Conservation (phyloP, 148 eudicot species). For the Amaranthus cruentus region DNA sequence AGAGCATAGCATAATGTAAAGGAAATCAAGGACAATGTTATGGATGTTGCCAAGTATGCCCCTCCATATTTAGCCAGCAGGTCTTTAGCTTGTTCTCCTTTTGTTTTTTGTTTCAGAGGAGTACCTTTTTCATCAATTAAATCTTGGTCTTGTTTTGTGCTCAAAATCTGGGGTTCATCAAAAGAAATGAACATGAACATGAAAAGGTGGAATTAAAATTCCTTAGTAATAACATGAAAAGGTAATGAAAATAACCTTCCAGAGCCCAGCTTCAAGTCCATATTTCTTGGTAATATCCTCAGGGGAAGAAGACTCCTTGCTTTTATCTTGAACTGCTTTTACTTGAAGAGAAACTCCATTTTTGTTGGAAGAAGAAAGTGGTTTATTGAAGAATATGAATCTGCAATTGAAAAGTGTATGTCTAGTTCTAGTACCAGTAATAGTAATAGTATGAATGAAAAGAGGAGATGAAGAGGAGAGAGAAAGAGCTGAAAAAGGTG, state of each 20-base stretch:
- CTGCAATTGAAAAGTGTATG: background rate
- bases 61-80: conserved; percentile 86
- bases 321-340: conserved; percentile 61
- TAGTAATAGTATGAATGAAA: background rate
- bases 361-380: background rate
- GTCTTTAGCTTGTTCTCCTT: conserved; percentile 82
- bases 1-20: conserved; percentile 73
- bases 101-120: conserved; percentile 44
- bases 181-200: background rate
- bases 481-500: background rate
- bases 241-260: conserved; percentile 47
- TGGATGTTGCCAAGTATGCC: conserved; percentile 86
- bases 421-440: background rate
- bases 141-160: conserved; percentile 44
- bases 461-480: conserved; percentile 14
- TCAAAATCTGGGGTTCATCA: conserved; percentile 55
- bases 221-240: background rate
- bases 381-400: background rate
- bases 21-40: conserved; percentile 85
- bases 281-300: conserved; percentile 79
- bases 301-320: conserved; percentile 40
- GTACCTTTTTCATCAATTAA: conserved; percentile 27
- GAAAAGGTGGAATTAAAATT: background rate
- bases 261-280: conserved; percentile 94
- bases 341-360: conserved; percentile 20